phyloP scores from a whole-genome alignment of 768 basidiomycete genomes.

The Phylloporus arenicola region DNA sequence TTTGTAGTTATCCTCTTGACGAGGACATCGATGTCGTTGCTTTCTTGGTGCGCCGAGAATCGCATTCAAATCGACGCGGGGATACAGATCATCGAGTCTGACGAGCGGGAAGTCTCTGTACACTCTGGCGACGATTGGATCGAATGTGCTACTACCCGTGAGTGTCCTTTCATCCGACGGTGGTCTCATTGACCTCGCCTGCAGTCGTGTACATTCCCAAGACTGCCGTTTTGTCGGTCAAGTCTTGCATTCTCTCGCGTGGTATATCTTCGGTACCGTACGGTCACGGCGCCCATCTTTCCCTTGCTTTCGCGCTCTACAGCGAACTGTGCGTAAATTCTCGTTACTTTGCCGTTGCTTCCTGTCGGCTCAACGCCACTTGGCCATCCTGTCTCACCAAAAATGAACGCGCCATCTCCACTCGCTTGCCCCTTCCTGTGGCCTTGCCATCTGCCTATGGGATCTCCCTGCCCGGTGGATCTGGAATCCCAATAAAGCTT shows the following conservation, averaged over 20 bases:
- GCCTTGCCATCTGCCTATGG: constrained; percentile 15
- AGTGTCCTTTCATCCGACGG: constrained; percentile 2
- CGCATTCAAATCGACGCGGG: constrained; percentile 43
- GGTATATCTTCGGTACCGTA: constrained; percentile 42
- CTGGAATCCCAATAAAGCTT: constrained; percentile 35
- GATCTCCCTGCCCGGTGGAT: constrained; percentile 18
- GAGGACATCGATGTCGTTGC: constrained; percentile 25
- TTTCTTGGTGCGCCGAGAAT: constrained; percentile 47
- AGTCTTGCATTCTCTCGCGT: constrained; percentile 45
- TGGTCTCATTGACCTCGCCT: constrained; percentile 3
- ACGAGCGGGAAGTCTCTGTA: constrained; percentile 19
- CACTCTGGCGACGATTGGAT: constrained; percentile 21
- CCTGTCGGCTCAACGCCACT: constrained; percentile 12
- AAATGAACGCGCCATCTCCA: constrained; percentile 19
- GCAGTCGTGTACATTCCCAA: constrained; percentile 66
- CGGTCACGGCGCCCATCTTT: constrained; percentile 56
- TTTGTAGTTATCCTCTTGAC: constrained; percentile 17
- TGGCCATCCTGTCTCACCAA: constrained; percentile 9
- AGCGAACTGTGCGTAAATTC: constrained; percentile 51
- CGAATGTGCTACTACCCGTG: constrained; percentile 22
- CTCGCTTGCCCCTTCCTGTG: constrained; percentile 13
- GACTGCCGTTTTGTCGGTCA: constrained; percentile 54
- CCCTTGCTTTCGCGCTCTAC: constrained; percentile 59
- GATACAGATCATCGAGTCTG: constrained; percentile 30
- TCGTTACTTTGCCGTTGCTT: neutral